Evolutionary conservation across 2,329 filamentous ascomycete genomes (phyloP).

Genomic region (Aurifilum marmelostoma): DNA sequence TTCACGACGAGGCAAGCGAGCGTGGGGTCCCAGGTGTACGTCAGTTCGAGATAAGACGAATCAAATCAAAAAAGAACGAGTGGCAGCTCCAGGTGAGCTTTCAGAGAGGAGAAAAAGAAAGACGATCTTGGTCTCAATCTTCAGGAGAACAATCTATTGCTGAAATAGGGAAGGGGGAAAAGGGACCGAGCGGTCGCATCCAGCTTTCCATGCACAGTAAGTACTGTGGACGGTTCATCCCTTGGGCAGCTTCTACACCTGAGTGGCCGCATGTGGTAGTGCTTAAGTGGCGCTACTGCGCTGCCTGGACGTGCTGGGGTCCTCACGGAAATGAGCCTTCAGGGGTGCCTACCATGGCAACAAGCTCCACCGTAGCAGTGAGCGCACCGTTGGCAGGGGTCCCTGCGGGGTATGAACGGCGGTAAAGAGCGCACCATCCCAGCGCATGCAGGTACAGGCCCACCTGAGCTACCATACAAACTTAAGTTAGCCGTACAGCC

Average conservation of each 20-base stretch:
- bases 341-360: constrained; percentile 16
- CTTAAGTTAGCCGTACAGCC: neutral
- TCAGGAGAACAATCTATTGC: neutral
- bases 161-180: neutral
- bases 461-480: neutral
- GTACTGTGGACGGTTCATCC: constrained; percentile 10
- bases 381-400: constrained; percentile 2
- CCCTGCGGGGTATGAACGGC: constrained; percentile 11
- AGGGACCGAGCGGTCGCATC: constrained; percentile 2
- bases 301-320: constrained; percentile 3
- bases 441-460: constrained; percentile 9
- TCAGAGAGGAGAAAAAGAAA: neutral
- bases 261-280: neutral
- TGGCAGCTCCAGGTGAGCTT: constrained; percentile 1
- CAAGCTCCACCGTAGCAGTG: neutral
- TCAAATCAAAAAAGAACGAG: constrained; percentile 3
- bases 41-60: constrained; percentile 9
- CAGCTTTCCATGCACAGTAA: neutral
- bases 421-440: constrained; percentile 1
- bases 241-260: constrained; percentile 5
- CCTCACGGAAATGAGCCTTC: constrained; percentile 26
- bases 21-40: neutral
- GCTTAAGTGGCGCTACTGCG: constrained; percentile 17
- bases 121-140: constrained; percentile 5
- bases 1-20: neutral